Evolutionary conservation across 1,284 basidiomycete species (phyloP), one percentile per base, ranked within the genome.

Genomic region (Boletus smithii): DNA sequence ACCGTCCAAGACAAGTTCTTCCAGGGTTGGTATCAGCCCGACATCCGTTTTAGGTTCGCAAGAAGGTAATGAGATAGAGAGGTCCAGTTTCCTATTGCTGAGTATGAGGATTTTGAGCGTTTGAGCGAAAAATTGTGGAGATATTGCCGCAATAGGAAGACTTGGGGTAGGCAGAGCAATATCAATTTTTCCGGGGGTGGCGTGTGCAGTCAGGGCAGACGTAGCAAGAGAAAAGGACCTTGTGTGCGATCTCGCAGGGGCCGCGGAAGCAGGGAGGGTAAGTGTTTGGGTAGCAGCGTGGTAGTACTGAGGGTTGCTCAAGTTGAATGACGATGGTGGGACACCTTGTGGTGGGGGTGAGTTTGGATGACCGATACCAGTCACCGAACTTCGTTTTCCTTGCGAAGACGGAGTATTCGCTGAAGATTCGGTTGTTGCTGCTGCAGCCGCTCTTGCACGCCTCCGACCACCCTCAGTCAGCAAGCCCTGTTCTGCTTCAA

Each of bases 401-500:
- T 57, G 57, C 8, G 50, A 45, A 13, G 48, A 22, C 31, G 39
- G 16, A 26, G 42, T 23, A n/a, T 18, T 27, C 17, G 38, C 30
- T 7, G 66, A 63, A 10, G 69, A 69, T 20, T 72, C 69, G 3
- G 71, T 72, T n/a, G 74, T 76, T 2, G 67, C 70, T 2, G 37
- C 44, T 2, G 67, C 70, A 1, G 36, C 44, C 10, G 80, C 81
- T 50, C 84, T 71, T 13, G 83, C 81, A 34, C 83, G 76, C 39
- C 85, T 69, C 47, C 75, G 76, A 10, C 81, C 84, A 14, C 83
- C 85, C 51, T 87, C 85, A 5, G 85, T 87, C 33, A 83, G 61
- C 35, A 88, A 59, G 1, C 85, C 85, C 53, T 79, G 80, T 55
- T 88, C 85, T 1, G 82, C 84, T 53, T 88, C 86, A 23, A 87